Evolutionary conservation across 352 stramenopile species (phyloP).

Genomic region (Pythium sp.): DNA sequence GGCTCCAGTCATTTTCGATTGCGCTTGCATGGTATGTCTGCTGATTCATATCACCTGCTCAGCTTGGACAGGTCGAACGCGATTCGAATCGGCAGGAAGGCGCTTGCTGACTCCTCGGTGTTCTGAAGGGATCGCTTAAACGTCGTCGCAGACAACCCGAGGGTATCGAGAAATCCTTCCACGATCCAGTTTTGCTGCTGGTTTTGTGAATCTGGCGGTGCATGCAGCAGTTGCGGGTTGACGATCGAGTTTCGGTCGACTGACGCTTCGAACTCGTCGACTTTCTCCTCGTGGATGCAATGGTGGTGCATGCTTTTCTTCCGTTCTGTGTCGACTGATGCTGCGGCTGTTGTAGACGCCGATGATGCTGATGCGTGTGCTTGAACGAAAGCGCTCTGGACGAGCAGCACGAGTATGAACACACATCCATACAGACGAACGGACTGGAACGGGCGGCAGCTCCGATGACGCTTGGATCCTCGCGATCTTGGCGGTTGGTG

Average conservation of each 20-base stretch:
- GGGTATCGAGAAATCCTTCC: constrained; percentile 38
- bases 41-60: constrained; percentile 29
- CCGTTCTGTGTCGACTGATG: background rate
- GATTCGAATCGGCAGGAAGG: constrained; percentile 74
- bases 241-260: constrained; percentile 39
- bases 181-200: constrained; percentile 25
- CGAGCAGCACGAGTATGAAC: background rate
- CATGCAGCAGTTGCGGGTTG: constrained; percentile 23
- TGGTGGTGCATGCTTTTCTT: constrained; percentile 28
- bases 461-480: background rate
- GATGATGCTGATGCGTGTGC: background rate
- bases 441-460: background rate
- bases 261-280: constrained; percentile 39
- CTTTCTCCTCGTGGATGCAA: constrained; percentile 74
- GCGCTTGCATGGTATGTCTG: background rate
- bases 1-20: background rate
- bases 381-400: background rate
- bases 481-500: background rate
- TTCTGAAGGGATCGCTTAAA: constrained; percentile 7
- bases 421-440: background rate
- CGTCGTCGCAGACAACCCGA: constrained; percentile 27
- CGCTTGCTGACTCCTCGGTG: constrained; percentile 13
- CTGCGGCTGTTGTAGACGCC: background rate
- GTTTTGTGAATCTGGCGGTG: constrained; percentile 13
- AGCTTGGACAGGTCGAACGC: constrained; percentile 78